Base-by-base conservation (phyloP, 345 rosid species). In the Linum trigynum region DNA sequence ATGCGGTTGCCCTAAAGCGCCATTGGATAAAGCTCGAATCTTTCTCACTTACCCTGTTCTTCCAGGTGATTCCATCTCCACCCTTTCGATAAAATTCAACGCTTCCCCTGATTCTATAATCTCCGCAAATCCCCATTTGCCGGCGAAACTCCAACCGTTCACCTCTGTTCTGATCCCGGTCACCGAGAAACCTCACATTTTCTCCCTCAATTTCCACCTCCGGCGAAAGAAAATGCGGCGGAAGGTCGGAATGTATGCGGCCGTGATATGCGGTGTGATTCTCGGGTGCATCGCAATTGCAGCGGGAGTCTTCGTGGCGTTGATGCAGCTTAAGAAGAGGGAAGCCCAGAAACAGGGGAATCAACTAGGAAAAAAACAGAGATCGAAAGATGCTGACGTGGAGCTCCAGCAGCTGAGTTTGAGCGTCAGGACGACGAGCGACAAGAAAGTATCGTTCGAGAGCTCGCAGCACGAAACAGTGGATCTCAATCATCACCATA, bases 381-480 rank as follows among this genome's bases (percentile, higher is more conserved):
- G 53, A 12, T 9, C 14, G 38, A 65, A 78, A 64, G 74, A 70
- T 0, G 69, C 68, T 38, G 83, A 87, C 69, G 51, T 77, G 71
- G 96, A 92, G 82, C 76, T 86, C 36, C 84, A 86, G 65, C 92
- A 87, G 78, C 92, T 84, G 40, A 83, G 82, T 61, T 78, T 83
- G 64, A 92, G 95, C 68, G 82, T 87, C 75, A 72, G 92, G 68
- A 89, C 97, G 43, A 78, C 87, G 1, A 87, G 92, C 43, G 88
- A 89, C 69, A 92, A 92, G 81, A 89, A 89, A 75, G 82, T 87
- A 35, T 89, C 97, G 0, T 89, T 89, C 14, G 96, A 85, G 39
- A 94, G 90, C 42, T 92, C 89, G 7, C 90, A 87, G 32, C 53
- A 6, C 14, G 53, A 48, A 15, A 48, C 14, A 0, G 14, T 48